Evolutionary conservation across 441 rosid genomes (phyloP), one percentile per base, ranked within the genome.

Genomic region (Omphalea diandra): DNA sequence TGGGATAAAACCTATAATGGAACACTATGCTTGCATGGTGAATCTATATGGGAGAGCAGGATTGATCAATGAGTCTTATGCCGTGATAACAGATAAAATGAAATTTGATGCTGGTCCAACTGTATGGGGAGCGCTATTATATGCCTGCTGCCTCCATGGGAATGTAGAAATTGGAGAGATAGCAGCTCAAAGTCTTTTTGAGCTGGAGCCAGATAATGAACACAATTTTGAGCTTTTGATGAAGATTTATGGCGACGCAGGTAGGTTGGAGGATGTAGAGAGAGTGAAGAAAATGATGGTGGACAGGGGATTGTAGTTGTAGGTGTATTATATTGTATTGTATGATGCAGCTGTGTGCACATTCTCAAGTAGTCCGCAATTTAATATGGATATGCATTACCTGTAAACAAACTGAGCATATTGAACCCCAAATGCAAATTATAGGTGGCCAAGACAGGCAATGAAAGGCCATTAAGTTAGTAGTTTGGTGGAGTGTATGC

Each of bases 91-190:
- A 29, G 83, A 84, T 63, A 73, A 78, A 72, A 84, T 94, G 93
- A 88, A 68, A 70, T 66, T 79, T 63, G 88, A 88, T 66, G 92
- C 97, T 2, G 94, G 97, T 40, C 88, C 90, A 53, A 84, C 93
- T 8, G 92, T 84, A 41, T 91, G 98, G 97, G 97, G 97, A 71
- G 97, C 97, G n/a, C 77, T 94, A 81, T 69, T 88, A 47, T 86
- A 91, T 80, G 89, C 87, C 50, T 90, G 95, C 79, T 85, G 70
- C 69, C 73, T 91, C 53, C 92, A 88, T 73, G 78, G 83, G 49
- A 82, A 87, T 78, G 77, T 81, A 22, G 87, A 83, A 61, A 60
- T 88, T 0, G 98, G 92, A 57, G 95, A 90, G 76, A 69, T 80
- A n/a, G 97, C 97, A 43, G 93, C 89, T 11, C 82, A 81, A 70